These are phyloP conservation scores for Silybum marianum DNA, from an alignment of 129 eudicot genomes.

Conservation along the genomic window DNA sequence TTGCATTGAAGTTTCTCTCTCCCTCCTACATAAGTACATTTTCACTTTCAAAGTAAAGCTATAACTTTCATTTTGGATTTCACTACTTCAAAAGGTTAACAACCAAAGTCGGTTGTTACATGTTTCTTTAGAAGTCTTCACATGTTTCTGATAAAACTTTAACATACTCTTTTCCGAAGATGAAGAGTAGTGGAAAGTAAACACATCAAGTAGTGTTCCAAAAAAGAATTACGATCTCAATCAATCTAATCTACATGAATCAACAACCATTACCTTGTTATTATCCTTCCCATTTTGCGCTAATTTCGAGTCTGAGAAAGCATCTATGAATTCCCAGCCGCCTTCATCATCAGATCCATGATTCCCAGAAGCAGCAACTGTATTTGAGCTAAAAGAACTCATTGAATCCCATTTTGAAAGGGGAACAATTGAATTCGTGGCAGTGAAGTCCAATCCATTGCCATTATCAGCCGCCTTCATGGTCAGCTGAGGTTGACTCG, in stretches of 20 bases:
- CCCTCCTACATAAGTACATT: background rate
- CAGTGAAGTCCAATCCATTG: slow-evolving; percentile 20
- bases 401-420: slow-evolving; percentile 19
- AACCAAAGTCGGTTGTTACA: background rate
- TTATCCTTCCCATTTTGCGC: slow-evolving; percentile 33
- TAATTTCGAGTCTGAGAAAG: slow-evolving; percentile 40
- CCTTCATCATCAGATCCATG: slow-evolving; percentile 50
- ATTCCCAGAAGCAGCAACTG: slow-evolving; percentile 23
- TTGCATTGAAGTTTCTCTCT: background rate
- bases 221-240: background rate
- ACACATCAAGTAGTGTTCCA: background rate
- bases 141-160: background rate
- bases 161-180: slow-evolving; percentile 8
- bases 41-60: background rate
- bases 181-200: background rate
- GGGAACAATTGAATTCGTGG: background rate
- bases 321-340: slow-evolving; percentile 82
- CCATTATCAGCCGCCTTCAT: slow-evolving; percentile 38
- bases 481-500: slow-evolving; percentile 18
- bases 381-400: slow-evolving; percentile 20
- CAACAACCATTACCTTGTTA: slow-evolving; percentile 45
- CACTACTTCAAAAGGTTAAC: background rate
- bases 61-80: background rate
- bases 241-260: slow-evolving; percentile 7
- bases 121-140: background rate